Percentiles rank a stretch among this genome's conserved stretches.
Conservation (phyloP, 495 filamentous ascomycete genomes). For the Penicillium samsonianum region DNA sequence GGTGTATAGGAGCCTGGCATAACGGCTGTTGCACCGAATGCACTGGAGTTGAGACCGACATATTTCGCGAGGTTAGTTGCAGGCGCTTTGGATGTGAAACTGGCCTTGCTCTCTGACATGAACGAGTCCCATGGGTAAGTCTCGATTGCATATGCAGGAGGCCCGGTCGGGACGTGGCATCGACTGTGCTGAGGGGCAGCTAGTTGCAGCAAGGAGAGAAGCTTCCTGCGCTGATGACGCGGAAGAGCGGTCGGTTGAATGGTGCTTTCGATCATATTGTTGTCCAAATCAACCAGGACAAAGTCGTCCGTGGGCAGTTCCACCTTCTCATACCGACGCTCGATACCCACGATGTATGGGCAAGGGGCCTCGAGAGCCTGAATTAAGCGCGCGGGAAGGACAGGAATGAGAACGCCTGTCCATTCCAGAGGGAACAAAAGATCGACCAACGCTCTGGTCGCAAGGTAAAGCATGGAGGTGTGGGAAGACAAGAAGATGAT, state of each 20-base stretch:
- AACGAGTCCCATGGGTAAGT: slow-evolving; percentile 87
- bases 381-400: slow-evolving; percentile 82
- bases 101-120: slow-evolving; percentile 77
- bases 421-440: slow-evolving; percentile 89
- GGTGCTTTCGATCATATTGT: slow-evolving; percentile 83
- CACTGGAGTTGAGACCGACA: slow-evolving; percentile 82
- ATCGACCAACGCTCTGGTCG: slow-evolving; percentile 77
- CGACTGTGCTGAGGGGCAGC: slow-evolving; percentile 88
- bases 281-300: slow-evolving; percentile 90
- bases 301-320: slow-evolving; percentile 96
- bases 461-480: slow-evolving; percentile 93
- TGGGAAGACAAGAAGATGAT: slow-evolving; percentile 97
- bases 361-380: slow-evolving; percentile 93
- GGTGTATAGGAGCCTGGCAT: slow-evolving; percentile 47
- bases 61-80: slow-evolving; percentile 77
- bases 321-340: slow-evolving; percentile 87
- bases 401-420: slow-evolving; percentile 90
- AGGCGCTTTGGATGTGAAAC: slow-evolving; percentile 70
- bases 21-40: slow-evolving; percentile 70
- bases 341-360: slow-evolving; percentile 95
- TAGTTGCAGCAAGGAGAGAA: slow-evolving; percentile 82
- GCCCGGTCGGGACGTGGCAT: slow-evolving; percentile 81
- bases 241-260: slow-evolving; percentile 72
- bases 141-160: slow-evolving; percentile 92
- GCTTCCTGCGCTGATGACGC: slow-evolving; percentile 84